Percentiles rank a stretch among this genome's conserved stretches.
Conservation (phyloP, 106 monocot species). For the Acorus calamus region DNA sequence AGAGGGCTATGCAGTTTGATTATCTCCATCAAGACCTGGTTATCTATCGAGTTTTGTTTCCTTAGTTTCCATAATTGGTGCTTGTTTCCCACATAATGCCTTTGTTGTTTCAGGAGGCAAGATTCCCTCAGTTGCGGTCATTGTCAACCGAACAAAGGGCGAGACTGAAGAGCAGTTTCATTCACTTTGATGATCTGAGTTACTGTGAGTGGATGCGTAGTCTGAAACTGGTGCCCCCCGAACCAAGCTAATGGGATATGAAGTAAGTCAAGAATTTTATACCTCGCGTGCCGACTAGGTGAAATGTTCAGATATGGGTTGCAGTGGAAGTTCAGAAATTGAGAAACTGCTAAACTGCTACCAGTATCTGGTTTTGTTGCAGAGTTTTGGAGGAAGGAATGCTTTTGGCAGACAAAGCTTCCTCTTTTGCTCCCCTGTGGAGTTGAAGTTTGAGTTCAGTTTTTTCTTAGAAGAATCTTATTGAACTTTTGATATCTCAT, state of each 20-base stretch:
- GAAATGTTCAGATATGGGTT: not conserved
- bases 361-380: too few relatives aligned
- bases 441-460: too few relatives aligned
- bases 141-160: conserved; percentile 57
- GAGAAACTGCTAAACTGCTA: too few relatives aligned
- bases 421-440: too few relatives aligned
- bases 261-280: not conserved
- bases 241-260: conserved; percentile 41
- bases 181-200: conserved; percentile 80
- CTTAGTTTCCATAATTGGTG: too few relatives aligned
- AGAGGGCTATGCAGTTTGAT: too few relatives aligned
- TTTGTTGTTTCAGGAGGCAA: conserved; percentile 62
- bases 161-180: conserved; percentile 69
- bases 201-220: conserved; percentile 98
- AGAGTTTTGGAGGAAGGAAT: too few relatives aligned
- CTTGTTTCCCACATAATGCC: not conserved
- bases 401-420: too few relatives aligned
- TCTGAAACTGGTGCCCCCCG: conserved; percentile 70
- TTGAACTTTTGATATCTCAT: too few relatives aligned
- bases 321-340: conserved; percentile 12
- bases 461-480: too few relatives aligned
- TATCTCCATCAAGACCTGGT: too few relatives aligned
- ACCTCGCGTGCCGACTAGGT: not conserved
- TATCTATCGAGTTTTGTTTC: too few relatives aligned
- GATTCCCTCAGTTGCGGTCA: conserved; percentile 73